Percentiles rank a stretch among this genome's conserved stretches.
phyloP scores from a whole-genome alignment of 805 yeast species.

The Ogataea corticis region DNA sequence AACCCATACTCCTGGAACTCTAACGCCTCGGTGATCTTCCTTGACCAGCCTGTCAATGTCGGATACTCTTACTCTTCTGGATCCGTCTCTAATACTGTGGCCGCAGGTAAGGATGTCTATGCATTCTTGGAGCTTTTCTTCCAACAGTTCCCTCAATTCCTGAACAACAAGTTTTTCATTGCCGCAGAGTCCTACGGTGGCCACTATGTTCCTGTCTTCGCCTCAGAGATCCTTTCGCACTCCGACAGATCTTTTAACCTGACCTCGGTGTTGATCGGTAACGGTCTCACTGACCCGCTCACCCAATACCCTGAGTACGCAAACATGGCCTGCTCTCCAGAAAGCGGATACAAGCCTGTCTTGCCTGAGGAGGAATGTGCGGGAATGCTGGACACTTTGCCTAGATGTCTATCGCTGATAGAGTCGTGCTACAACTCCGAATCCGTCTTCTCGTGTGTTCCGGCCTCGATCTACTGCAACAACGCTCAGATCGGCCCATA shows the following conservation, averaged over 20 bases:
- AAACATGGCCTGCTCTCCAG: slow-evolving; percentile 93
- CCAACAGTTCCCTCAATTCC: slow-evolving; percentile 75
- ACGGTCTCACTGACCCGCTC: slow-evolving; percentile 86
- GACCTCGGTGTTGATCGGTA: slow-evolving; percentile 83
- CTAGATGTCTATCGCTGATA: slow-evolving; percentile 64
- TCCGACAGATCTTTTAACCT: slow-evolving; percentile 61
- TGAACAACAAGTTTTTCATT: slow-evolving; percentile 62
- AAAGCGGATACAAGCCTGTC: slow-evolving; percentile 74
- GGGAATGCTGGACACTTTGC: slow-evolving; percentile 58
- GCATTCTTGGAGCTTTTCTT: slow-evolving; percentile 83
- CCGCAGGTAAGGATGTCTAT: slow-evolving; percentile 87
- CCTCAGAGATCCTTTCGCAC: slow-evolving; percentile 55
- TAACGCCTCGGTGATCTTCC: slow-evolving; percentile 85
- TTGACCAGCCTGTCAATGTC: slow-evolving; percentile 93
- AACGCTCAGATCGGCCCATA: slow-evolving; percentile 61
- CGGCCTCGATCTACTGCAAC: slow-evolving; percentile 64
- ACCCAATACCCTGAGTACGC: slow-evolving; percentile 76
- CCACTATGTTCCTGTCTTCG: slow-evolving; percentile 74
- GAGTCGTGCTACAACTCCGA: slow-evolving; percentile 64
- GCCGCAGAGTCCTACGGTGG: slow-evolving; percentile 89
- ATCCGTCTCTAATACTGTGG: slow-evolving; percentile 64
- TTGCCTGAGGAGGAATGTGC: slow-evolving; percentile 69
- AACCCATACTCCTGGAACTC: slow-evolving; percentile 91
- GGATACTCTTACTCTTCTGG: slow-evolving; percentile 82
- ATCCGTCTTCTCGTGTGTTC: slow-evolving; percentile 59